Evolutionary conservation across 768 basidiomycete genomes (phyloP), one percentile per base, ranked within the genome.

Genomic region (Lactarius deliciosus): DNA sequence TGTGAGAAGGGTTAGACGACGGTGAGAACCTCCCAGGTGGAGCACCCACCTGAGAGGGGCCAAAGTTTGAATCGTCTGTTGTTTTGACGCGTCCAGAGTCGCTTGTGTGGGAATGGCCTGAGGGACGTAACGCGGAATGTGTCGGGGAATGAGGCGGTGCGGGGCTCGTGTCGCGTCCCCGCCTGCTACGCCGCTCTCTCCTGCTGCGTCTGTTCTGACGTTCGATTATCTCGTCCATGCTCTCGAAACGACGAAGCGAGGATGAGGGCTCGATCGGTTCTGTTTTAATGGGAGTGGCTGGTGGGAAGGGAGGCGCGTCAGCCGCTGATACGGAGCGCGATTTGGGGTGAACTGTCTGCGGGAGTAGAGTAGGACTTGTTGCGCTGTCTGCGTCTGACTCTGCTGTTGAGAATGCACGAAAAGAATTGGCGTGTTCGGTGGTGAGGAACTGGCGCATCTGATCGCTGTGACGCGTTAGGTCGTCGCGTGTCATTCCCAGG

Each of bases 371-470:
- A 2, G 68, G 47, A 3, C 72, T 64, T 54, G 56, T 53, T 1
- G 55, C 47, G 22, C 55, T 60, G 77, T 80, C 62, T 74, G 73
- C 69, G 69, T 77, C 71, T 74, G 78, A 66, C 76, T 76, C 70
- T 78, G 64, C 68, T 74, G 74, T 75, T 65, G 77, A 77, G 70
- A 79, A 68, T 73, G 79, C 80, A 77, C 82, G 81, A 76, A 81
- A 76, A 76, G 82, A 75, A 64, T 75, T 74, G 61, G 77, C 73
- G 72, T 79, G 79, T 73, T 86, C 82, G 36, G 85, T 77, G 40
- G 84, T 87, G 70, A 91, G 81, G 79, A 90, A 91, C 71, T 86
- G 85, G 61, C 90, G 87, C 90, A 92, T 92, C 75, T 91, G 84
- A 78, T 88, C 83, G 72, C 87, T 90, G 73, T 85, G 88, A 74